Evolutionary conservation across 768 basidiomycete species (phyloP), one percentile per base, ranked within the genome.

Genomic region (Leccinum boreale): DNA sequence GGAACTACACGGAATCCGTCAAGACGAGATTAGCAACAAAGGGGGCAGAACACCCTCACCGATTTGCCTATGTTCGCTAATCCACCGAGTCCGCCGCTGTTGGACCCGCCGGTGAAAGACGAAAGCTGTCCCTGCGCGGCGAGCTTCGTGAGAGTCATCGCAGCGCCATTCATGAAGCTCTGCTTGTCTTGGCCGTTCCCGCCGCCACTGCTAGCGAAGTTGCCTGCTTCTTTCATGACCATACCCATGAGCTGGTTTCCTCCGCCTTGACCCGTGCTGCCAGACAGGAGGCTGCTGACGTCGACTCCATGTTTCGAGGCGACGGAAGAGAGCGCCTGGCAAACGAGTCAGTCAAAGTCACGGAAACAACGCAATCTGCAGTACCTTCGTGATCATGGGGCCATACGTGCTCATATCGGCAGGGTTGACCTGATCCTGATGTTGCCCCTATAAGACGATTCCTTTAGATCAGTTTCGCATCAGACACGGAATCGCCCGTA

Each of bases 121-220:
- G 69, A 28, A 71, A 75, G 61, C 78, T 78, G 63, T 71, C 87
- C 85, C 67, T 89, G 85, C 7, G 91, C 83, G 45, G 93, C 67
- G 46, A 94, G 76, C 75, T 94, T 93, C 83, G 92, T 86, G 56
- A 90, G 83, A 0, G 88, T 93, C 84, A 87, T 86, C 3, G 87
- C 91, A 46, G 93, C 93, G n/a, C 88, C 82, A 57, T 89, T 91
- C 66, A 95, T 85, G 9, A 86, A 86, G 65, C 93, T 90, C 65
- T 95, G 92, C 75, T 90, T 91, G 0, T 63, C 60, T 69, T 80
- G 80, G 10, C 87, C 85, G 17, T 82, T 79, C 3, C 83, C 75
- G 3, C 82, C 79, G 8, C 85, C 8, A 23, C 45, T 23, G 6
- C 11, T 84, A 63, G 93, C 90, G 50, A 92, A 73, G 68, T 90